Percentiles rank a stretch among this genome's conserved stretches.
Evolutionary conservation across 345 rosid species (phyloP).

Genomic region (Erysimum cheiranthoides): DNA sequence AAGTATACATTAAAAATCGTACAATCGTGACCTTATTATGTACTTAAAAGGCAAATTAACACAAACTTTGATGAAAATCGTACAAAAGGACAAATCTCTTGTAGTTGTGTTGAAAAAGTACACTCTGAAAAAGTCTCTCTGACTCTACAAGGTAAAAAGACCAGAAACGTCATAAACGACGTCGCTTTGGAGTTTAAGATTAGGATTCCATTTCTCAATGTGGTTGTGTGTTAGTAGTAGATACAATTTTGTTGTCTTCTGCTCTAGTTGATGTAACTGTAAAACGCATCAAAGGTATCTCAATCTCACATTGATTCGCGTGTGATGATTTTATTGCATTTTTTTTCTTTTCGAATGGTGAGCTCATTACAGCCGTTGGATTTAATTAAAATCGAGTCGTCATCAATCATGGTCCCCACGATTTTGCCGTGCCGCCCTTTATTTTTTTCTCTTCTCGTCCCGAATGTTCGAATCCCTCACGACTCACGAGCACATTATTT

Average conservation of each 20-base stretch:
- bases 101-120: conserved; percentile 18
- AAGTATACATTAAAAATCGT: neutral
- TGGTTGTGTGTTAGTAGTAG: conserved; percentile 9
- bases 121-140: conserved; percentile 10
- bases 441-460: conserved; percentile 27
- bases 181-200: conserved; percentile 33
- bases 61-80: conserved; percentile 41
- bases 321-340: conserved; percentile 36
- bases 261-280: conserved; percentile 41
- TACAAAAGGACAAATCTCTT: conserved; percentile 39
- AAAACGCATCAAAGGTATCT: conserved; percentile 44
- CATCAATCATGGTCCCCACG: conserved; percentile 43
- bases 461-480: conserved; percentile 42
- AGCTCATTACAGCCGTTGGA: conserved; percentile 38
- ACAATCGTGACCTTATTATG: neutral
- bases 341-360: neutral
- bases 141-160: neutral
- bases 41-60: neutral
- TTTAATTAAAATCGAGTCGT: conserved; percentile 26
- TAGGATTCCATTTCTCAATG: conserved; percentile 44
- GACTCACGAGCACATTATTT: conserved; percentile 29
- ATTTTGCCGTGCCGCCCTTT: conserved; percentile 34
- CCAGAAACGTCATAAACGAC: conserved; percentile 17
- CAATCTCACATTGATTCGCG: conserved; percentile 45
- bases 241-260: conserved; percentile 33